A percentile compares a stretch with the other conserved stretches of the same genome.
phyloP scores from a whole-genome alignment of 768 basidiomycete species.

The Panellus pusillus region DNA sequence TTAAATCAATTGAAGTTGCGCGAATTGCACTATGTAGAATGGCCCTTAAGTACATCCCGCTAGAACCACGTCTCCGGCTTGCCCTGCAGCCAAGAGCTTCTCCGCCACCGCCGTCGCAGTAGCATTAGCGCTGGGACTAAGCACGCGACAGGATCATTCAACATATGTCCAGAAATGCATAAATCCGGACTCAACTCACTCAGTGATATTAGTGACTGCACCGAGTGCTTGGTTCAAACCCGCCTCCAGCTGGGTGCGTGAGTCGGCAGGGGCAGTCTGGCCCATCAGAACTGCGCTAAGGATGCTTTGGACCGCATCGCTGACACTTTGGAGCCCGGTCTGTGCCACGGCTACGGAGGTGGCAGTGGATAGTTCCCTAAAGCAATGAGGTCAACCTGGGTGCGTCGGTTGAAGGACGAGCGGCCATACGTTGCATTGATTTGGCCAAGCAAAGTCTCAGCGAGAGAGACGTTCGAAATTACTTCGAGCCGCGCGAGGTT shows the following conservation, averaged over 20 bases:
- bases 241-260: slow-evolving; percentile 23
- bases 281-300: slow-evolving; percentile 23
- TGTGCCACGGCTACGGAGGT: slow-evolving; percentile 24
- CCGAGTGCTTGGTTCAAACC: slow-evolving; percentile 23
- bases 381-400: too few relatives aligned
- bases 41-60: slow-evolving; percentile 25
- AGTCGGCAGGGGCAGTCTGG: slow-evolving; percentile 23
- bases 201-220: slow-evolving; percentile 25
- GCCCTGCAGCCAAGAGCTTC: slow-evolving; percentile 24
- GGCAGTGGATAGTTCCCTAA: slow-evolving; percentile 25
- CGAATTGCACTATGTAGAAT: too few relatives aligned
- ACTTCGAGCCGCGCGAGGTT: slow-evolving; percentile 18
- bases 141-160: slow-evolving; percentile 11
- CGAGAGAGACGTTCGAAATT: background rate
- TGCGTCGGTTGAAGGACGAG: too few relatives aligned
- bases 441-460: background rate
- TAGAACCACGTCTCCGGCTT: slow-evolving; percentile 24
- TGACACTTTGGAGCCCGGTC: slow-evolving; percentile 24
- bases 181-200: slow-evolving; percentile 16
- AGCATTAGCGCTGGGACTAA: slow-evolving; percentile 23
- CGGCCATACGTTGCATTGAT: slow-evolving; percentile 17
- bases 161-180: background rate
- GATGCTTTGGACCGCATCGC: slow-evolving; percentile 27
- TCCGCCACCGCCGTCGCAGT: slow-evolving; percentile 21
- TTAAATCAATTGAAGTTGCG: too few relatives aligned